phyloP scores from a whole-genome alignment of 1,284 basidiomycete species.

The Apiotrichum montevideense region DNA sequence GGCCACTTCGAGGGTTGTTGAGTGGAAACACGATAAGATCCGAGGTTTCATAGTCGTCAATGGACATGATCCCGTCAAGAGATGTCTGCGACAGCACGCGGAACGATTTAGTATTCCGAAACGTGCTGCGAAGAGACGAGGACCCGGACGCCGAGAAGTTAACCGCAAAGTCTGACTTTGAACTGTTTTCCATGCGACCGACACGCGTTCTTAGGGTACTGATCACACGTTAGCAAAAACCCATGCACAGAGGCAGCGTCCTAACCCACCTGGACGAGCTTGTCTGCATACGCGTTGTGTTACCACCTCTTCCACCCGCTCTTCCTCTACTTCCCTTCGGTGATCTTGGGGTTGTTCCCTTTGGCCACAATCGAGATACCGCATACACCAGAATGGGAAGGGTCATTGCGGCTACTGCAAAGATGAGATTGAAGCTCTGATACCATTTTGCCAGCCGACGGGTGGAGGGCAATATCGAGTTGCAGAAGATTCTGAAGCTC shows the following conservation, averaged over 20 bases:
- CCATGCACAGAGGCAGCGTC: too few relatives aligned
- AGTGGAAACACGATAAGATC: constrained; percentile 3
- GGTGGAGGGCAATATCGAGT: neutral
- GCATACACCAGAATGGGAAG: neutral
- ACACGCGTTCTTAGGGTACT: too few relatives aligned
- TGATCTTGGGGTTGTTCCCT: too few relatives aligned
- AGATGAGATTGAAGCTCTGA: constrained; percentile 1
- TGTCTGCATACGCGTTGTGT: neutral
- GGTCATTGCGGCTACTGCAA: neutral
- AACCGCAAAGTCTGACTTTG: too few relatives aligned
- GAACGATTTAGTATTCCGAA: constrained; percentile 8
- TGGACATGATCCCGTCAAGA: neutral
- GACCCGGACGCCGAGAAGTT: too few relatives aligned
- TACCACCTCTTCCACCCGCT: too few relatives aligned
- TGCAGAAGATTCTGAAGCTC: constrained; percentile 7
- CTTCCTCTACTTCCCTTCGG: too few relatives aligned
- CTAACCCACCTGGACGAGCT: neutral
- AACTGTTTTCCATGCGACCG: too few relatives aligned
- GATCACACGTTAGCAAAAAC: too few relatives aligned
- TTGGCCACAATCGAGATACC: too few relatives aligned
- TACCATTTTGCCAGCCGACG: constrained; percentile 4
- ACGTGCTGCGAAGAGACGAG: neutral
- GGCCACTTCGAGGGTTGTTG: neutral
- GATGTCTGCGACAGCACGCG: constrained; percentile 2
- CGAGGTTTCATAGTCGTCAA: neutral